A percentile compares a stretch with the other conserved stretches of the same genome.
Conservation (phyloP, 768 basidiomycete species). For the Amanita rubescens region DNA sequence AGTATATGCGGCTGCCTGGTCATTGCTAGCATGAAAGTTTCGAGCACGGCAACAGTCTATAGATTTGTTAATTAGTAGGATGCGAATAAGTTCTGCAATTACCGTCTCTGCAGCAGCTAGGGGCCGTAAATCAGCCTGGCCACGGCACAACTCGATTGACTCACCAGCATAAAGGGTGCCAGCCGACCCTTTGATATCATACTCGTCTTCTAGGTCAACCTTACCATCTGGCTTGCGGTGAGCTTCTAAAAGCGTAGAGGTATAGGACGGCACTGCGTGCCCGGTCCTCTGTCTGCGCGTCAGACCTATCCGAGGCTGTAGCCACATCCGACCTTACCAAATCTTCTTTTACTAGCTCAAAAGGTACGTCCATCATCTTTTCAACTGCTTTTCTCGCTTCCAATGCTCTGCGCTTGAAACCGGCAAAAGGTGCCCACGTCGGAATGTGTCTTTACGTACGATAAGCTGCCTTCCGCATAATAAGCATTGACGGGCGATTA, state of each 20-base stretch:
- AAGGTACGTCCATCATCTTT: constrained; percentile 44
- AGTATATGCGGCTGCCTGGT: constrained; percentile 43
- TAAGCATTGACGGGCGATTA: constrained; percentile 6
- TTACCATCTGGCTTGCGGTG: constrained; percentile 27
- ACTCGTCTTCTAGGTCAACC: constrained; percentile 35
- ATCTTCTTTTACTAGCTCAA: constrained; percentile 39
- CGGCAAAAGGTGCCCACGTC: constrained; percentile 40
- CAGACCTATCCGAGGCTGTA: not conserved
- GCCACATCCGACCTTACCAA: constrained; percentile 26
- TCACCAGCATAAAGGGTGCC: constrained; percentile 44
- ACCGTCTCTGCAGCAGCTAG: constrained; percentile 32
- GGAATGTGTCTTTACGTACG: constrained; percentile 33
- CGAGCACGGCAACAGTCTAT: constrained; percentile 44
- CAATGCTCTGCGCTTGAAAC: constrained; percentile 38
- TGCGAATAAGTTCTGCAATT: constrained; percentile 4
- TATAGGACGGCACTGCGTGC: constrained; percentile 36
- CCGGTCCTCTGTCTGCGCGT: constrained; percentile 30
- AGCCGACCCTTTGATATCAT: constrained; percentile 50
- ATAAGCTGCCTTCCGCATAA: not conserved
- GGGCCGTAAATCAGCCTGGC: not conserved
- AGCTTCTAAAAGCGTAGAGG: constrained; percentile 35
- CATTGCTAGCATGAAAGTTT: constrained; percentile 49
- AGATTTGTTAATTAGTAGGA: not conserved
- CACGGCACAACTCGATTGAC: constrained; percentile 7
- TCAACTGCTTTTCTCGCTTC: constrained; percentile 36